Base-by-base conservation (phyloP, 495 filamentous ascomycete genomes). In the Terfezia boudieri region DNA sequence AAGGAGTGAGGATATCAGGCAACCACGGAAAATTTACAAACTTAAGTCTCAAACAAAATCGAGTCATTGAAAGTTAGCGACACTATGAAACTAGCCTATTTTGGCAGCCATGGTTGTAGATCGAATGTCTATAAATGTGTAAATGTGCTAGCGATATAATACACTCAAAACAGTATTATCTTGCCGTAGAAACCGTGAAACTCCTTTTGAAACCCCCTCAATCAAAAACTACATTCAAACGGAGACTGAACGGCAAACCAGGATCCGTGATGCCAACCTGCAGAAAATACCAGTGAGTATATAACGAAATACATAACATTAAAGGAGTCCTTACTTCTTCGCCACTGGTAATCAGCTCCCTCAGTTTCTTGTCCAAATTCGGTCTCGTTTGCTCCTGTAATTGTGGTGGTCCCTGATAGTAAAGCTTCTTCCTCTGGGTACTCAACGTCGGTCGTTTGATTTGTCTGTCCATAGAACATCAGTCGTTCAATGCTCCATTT, bases 401-500 rank as follows among this genome's bases (percentile, higher is more conserved):
- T 57, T 80, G 78, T 4, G 79, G 78, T 0, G 88, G 88, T 36
- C 77, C 80, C 57, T 84, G 84, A 71, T 89, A 89, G 67, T 94
- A 99, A 36, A 99, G 72, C 14, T 86, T 89, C 67, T 77, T 84
- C 43, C 76, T 76, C 64, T 84, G 82, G 0, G 83, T 84, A 43
- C 86, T 75, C 61, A 96, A 71, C 14, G 82, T 90, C 11, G 92
- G 88, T 62, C 89, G 93, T 73, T 94, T 86, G 54, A 92, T 69
- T 67, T 88, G 82, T 10, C 57, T 62, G 32, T 12, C 53, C 52
- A 48, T 46, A 4, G 26, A 14, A 48, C 14, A 14, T 20, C 3
- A 20, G 43, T 2, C 43, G 14, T 48, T 48, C 43, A 48, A 46
- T 48, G 14, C 3, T 3, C 20, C 43, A 48, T n/a, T 2, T 32